A percentile compares a stretch with the other conserved stretches of the same genome.
Conservation (phyloP, 1,139 yeast genomes). For the Suhomyces chickasaworum region DNA sequence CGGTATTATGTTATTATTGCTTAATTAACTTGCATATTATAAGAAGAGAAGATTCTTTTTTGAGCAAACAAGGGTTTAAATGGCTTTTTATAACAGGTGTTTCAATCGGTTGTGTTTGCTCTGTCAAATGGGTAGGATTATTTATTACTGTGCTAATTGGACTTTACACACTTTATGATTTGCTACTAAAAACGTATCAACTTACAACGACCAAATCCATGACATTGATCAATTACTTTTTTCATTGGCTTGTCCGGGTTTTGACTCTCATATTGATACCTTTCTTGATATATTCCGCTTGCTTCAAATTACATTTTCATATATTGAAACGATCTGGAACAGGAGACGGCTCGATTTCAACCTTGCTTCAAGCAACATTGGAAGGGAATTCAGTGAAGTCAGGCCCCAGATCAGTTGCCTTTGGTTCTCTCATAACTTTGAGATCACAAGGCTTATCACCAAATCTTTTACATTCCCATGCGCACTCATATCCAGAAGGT, state of each 20-base stretch:
- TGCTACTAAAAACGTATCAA: constrained; percentile 66
- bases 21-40: constrained; percentile 55
- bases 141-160: constrained; percentile 86
- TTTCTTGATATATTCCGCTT: constrained; percentile 59
- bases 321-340: constrained; percentile 77
- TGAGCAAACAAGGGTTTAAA: constrained; percentile 46
- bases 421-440: constrained; percentile 63
- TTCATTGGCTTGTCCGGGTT: constrained; percentile 77
- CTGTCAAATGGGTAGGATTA: constrained; percentile 95
- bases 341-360: constrained; percentile 73
- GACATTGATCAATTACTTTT: constrained; percentile 38
- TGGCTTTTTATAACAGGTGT: constrained; percentile 75
- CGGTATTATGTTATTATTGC: constrained; percentile 61
- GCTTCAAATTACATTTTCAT: constrained; percentile 79
- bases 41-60: constrained; percentile 38
- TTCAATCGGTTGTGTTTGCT: constrained; percentile 87
- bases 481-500: constrained; percentile 69
- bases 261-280: constrained; percentile 75
- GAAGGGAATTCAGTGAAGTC: constrained; percentile 52
- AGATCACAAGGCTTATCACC: constrained; percentile 77
- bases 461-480: constrained; percentile 70
- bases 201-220: constrained; percentile 29
- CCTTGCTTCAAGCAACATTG: constrained; percentile 69
- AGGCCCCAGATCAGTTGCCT: constrained; percentile 64
- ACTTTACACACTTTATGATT: constrained; percentile 74